Conservation (phyloP, 2,329 filamentous ascomycete species). For the Trichocomaceae sp. region DNA sequence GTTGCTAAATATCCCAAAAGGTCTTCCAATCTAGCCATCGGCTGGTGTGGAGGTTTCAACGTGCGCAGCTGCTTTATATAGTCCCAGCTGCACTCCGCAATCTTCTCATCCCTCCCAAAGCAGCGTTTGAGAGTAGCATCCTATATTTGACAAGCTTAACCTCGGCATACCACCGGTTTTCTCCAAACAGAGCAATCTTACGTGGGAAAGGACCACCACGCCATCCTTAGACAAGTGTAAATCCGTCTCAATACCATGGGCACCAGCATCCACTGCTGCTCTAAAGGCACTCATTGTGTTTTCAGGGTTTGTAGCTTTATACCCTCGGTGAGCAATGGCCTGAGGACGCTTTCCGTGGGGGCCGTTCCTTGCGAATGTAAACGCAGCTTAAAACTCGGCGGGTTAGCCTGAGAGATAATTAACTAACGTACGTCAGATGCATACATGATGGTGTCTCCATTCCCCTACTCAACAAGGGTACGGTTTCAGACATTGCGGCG, state of each 20-base stretch:
- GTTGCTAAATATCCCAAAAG: constrained; percentile 64
- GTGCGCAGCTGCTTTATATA: constrained; percentile 65
- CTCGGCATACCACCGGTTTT: too few species aligned
- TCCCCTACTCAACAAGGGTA: too few species aligned
- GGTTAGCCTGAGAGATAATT: background rate
- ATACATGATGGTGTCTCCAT: too few species aligned
- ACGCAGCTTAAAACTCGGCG: constrained; percentile 2
- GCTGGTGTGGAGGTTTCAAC: constrained; percentile 57
- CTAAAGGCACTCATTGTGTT: constrained; percentile 77
- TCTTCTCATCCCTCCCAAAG: constrained; percentile 65
- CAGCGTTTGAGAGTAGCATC: constrained; percentile 73
- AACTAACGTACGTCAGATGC: too few species aligned
- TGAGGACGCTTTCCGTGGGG: constrained; percentile 23
- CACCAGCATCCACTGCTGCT: constrained; percentile 64
- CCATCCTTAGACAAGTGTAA: constrained; percentile 75
- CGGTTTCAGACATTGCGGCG: too few species aligned
- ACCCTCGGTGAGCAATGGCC: constrained; percentile 39
- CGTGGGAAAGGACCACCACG: constrained; percentile 80
- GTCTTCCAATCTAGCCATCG: constrained; percentile 68
- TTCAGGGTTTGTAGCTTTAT: constrained; percentile 69
- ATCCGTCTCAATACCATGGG: constrained; percentile 85
- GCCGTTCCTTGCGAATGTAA: constrained; percentile 13
- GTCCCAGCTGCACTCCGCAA: constrained; percentile 70
- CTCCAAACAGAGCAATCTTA: constrained; percentile 28
- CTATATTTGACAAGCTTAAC: constrained; percentile 33